Percentiles rank a stretch among this genome's conserved stretches.
These are phyloP conservation scores for Porpolomopsis calyptriformis DNA, from an alignment of 768 basidiomycete genomes.

Conservation along the genomic window DNA sequence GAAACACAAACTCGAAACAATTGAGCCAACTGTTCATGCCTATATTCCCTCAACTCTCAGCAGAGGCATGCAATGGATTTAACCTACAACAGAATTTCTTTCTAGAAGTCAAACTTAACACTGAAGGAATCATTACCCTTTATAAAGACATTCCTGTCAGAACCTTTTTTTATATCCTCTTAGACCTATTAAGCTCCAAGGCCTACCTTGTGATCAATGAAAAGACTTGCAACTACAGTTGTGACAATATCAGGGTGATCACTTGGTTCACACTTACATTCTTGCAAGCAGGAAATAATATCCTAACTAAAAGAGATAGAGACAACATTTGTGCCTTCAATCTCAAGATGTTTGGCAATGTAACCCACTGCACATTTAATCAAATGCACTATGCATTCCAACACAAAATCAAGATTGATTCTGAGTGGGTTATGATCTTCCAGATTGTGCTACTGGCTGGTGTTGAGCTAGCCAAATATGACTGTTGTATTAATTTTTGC, in stretches of 20 bases:
- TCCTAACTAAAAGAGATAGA: slow-evolving; percentile 15
- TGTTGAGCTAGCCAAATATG: slow-evolving; percentile 15
- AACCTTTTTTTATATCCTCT: too few species aligned
- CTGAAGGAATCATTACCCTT: too few species aligned
- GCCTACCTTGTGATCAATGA: too few species aligned
- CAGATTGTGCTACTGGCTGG: slow-evolving; percentile 17
- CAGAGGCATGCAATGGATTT: too few species aligned
- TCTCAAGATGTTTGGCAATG: slow-evolving; percentile 15
- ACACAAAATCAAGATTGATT: slow-evolving; percentile 16
- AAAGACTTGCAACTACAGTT: too few species aligned
- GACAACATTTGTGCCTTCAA: slow-evolving; percentile 21
- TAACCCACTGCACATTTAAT: slow-evolving; percentile 17
- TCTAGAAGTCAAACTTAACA: too few species aligned
- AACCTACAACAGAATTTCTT: too few species aligned
- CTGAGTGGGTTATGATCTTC: slow-evolving; percentile 17
- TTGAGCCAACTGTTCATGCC: too few species aligned
- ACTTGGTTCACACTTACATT: background rate
- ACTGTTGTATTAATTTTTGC: slow-evolving; percentile 28
- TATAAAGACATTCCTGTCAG: too few species aligned
- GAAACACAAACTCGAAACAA: too few species aligned
- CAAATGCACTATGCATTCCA: slow-evolving; percentile 19
- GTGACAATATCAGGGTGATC: background rate
- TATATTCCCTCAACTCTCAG: too few species aligned
- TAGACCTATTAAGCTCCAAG: too few species aligned
- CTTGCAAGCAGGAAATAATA: slow-evolving; percentile 10